A percentile compares a stretch with the other conserved stretches of the same genome.
These are phyloP conservation scores for Cordyceps farinosa DNA, from an alignment of 2,329 filamentous ascomycete species.

Conservation along the genomic window DNA sequence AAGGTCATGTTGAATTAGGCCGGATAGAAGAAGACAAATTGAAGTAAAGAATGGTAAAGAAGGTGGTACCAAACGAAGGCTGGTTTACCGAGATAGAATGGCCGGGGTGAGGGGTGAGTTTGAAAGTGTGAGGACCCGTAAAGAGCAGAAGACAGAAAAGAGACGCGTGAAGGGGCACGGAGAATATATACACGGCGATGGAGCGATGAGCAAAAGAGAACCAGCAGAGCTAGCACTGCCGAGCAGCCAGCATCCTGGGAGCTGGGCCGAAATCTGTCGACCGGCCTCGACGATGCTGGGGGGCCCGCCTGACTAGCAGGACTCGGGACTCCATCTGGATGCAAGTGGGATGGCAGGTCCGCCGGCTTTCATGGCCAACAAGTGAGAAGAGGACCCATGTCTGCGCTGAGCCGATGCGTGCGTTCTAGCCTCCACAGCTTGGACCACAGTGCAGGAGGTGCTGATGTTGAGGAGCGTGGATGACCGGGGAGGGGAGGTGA, in stretches of 20 bases:
- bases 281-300: slow-evolving; percentile 2
- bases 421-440: slow-evolving; percentile 12
- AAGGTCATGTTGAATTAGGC: slow-evolving; percentile 30
- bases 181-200: slow-evolving; percentile 9
- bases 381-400: not conserved
- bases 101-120: not conserved
- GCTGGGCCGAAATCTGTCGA: slow-evolving; percentile 7
- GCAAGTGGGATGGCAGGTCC: slow-evolving; percentile 3
- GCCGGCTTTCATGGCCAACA: slow-evolving; percentile 1
- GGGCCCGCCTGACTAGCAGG: not conserved
- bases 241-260: not conserved
- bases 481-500: not conserved
- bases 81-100: slow-evolving; percentile 20
- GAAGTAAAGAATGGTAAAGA: slow-evolving; percentile 11
- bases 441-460: slow-evolving; percentile 5
- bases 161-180: not conserved
- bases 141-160: not conserved
- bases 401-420: slow-evolving; percentile 2
- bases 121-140: slow-evolving; percentile 11
- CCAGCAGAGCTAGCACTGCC: not conserved
- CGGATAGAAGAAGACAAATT: slow-evolving; percentile 17
- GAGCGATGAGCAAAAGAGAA: not conserved
- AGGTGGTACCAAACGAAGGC: slow-evolving; percentile 19
- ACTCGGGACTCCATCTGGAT: not conserved
- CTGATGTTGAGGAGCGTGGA: not conserved